Conservation (phyloP, 2,329 filamentous ascomycete genomes). For the Tolypocladium album region DNA sequence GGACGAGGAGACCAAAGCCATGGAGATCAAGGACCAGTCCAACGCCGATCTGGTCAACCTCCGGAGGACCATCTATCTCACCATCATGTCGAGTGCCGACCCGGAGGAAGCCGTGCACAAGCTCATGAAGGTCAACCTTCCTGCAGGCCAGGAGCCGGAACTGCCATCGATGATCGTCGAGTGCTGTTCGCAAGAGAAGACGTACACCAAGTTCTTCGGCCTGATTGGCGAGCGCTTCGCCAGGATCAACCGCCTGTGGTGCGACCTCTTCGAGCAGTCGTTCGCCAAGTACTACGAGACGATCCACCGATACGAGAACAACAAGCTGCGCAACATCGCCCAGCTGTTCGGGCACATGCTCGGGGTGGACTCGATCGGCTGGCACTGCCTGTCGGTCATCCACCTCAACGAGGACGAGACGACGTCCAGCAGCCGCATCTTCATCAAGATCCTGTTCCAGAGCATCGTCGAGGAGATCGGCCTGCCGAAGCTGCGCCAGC, state of each 20-base stretch:
- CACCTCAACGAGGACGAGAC: conserved; percentile 96
- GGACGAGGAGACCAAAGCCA: conserved; percentile 64
- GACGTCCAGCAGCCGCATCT: conserved; percentile 91
- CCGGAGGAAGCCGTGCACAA: conserved; percentile 98
- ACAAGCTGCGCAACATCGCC: conserved; percentile 87
- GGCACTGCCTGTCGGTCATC: conserved; percentile 78
- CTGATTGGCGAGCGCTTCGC: conserved; percentile 90
- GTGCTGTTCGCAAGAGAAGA: conserved; percentile 91
- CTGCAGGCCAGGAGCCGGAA: conserved; percentile 76
- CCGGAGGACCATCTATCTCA: conserved; percentile 89
- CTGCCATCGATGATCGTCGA: conserved; percentile 95
- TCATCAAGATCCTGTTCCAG: conserved; percentile 96
- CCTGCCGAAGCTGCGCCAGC: conserved; percentile 65
- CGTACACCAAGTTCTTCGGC: conserved; percentile 96
- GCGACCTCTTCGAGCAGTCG: conserved; percentile 78
- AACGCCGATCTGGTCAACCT: conserved; percentile 94
- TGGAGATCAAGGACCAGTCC: conserved; percentile 96
- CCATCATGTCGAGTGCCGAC: conserved; percentile 91
- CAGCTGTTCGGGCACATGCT: conserved; percentile 90
- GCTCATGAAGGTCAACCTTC: conserved; percentile 86
- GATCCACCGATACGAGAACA: conserved; percentile 94
- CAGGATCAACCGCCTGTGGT: conserved; percentile 93
- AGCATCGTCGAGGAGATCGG: conserved; percentile 82
- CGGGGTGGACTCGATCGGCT: conserved; percentile 77
- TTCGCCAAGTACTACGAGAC: conserved; percentile 95